Evolutionary conservation across 2,329 filamentous ascomycete genomes (phyloP).

Genomic region (Penicillium sp.): DNA sequence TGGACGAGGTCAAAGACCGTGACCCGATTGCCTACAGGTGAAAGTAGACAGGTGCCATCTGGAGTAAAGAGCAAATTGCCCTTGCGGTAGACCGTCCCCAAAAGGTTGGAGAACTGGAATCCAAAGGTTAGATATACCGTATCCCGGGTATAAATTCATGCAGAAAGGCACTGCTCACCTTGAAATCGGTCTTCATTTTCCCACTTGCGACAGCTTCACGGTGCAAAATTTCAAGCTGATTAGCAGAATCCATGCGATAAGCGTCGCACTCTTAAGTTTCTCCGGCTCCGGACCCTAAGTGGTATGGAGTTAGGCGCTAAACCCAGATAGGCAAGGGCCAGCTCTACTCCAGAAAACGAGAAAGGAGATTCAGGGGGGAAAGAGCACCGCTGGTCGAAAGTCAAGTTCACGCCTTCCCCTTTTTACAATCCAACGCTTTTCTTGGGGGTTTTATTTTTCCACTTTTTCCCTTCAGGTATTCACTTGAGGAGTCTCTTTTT

Average conservation of each 20-base stretch:
- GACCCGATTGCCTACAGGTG: constrained; percentile 93
- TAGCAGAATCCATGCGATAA: constrained; percentile 21
- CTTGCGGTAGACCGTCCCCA: constrained; percentile 97
- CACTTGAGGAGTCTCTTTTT: constrained; percentile 15
- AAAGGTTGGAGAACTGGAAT: constrained; percentile 87
- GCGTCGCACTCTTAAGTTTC: constrained; percentile 21
- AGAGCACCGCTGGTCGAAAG: constrained; percentile 16
- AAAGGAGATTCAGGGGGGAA: constrained; percentile 31
- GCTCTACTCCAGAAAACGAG: constrained; percentile 30
- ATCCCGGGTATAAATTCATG: constrained; percentile 1
- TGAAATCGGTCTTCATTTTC: constrained; percentile 97
- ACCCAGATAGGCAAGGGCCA: constrained; percentile 26
- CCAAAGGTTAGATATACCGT: neutral
- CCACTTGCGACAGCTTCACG: constrained; percentile 23
- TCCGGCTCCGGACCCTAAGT: constrained; percentile 13
- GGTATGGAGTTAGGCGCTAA: constrained; percentile 16
- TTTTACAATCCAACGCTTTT: constrained; percentile 8
- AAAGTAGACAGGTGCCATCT: constrained; percentile 92
- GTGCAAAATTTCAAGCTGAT: constrained; percentile 24
- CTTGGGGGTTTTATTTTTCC: constrained; percentile 14
- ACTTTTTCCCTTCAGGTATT: constrained; percentile 8
- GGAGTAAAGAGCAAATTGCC: constrained; percentile 96
- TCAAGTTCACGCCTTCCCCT: constrained; percentile 21
- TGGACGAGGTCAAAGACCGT: constrained; percentile 95
- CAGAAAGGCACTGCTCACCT: constrained; percentile 56